Evolutionary conservation across 2,329 filamentous ascomycete species (phyloP), one percentile per base, ranked within the genome.

Genomic region (Ophiostoma ips): DNA sequence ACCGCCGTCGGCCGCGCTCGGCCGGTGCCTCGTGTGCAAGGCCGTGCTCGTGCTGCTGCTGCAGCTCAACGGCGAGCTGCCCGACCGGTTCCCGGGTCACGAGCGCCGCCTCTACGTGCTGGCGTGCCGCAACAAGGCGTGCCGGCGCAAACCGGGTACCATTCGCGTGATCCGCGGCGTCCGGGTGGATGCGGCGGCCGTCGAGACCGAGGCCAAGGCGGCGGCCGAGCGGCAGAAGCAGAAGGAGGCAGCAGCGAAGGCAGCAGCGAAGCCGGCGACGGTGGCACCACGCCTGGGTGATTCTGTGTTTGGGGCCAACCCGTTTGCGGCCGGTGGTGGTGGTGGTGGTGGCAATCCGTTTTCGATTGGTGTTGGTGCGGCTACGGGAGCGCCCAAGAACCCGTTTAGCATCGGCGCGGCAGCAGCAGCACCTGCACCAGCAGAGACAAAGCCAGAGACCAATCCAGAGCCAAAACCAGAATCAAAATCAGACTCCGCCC

Each of bases 31-130:
- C 66, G 76, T 85, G 56, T 98, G 92, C 77, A 85, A 87, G 57
- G 77, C 81, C 48, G 67, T 87, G 48, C 87, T 95, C 78, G 81
- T 79, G 1, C 74, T 96, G 11, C 76, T 98, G 3, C 76, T 98
- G 44, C 88, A 98, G 65, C 76, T 98, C 28, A 87, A 98, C 65
- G 89, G 80, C 59, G 88, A 95, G 62, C 74, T 96, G 3, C 89
- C 88, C 13, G 84, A 90, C 50, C 75, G 79, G 46, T 95, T 95
- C 60, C 84, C 88, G 2, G 80, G 82, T 50, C 87, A 96, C 65
- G 87, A 95, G 60, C 76, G 92, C 57, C 79, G 90, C 54, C 64
- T 98, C 16, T 96, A 95, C 61, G 72, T 98, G 12, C 88, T 94
- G 64, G 77, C 77, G 16, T 98, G 92, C 65, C 76, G 80, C 52